A percentile compares a stretch with the other conserved stretches of the same genome.
Conservation (phyloP, 176 grass and related monocot genomes). For the Triticum monococcum region DNA sequence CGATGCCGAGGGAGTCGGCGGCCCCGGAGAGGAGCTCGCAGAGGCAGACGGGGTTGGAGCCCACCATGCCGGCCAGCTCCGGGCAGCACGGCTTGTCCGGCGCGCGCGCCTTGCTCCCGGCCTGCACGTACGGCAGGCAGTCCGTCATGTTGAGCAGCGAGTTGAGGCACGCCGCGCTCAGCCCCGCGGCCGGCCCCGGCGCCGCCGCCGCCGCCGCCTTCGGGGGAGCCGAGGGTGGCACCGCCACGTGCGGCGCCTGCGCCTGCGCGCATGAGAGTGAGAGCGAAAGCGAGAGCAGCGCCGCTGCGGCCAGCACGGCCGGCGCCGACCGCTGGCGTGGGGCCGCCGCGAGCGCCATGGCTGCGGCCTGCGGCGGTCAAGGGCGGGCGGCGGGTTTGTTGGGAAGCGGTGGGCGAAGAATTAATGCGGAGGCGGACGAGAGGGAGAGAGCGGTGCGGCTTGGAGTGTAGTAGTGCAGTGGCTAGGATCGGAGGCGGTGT, state of each 20-base stretch:
- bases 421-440: not conserved
- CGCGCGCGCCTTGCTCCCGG: conserved; percentile 50
- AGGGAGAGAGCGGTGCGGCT: not conserved
- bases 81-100: conserved; percentile 79
- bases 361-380: not conserved
- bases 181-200: conserved; percentile 18
- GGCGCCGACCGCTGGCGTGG: not conserved
- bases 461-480: not conserved
- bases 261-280: not conserved
- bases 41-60: conserved; percentile 73
- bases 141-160: conserved; percentile 71
- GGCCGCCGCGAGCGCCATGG: conserved; percentile 22
- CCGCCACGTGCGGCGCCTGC: not conserved
- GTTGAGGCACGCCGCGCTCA: conserved; percentile 45
- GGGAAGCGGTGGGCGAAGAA: not conserved
- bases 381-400: not conserved
- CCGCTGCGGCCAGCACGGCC: not conserved
- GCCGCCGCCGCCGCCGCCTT: conserved; percentile 17
- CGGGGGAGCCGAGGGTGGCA: not conserved
- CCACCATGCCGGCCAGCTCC: conserved; percentile 72
- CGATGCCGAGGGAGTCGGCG: conserved; percentile 68
- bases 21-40: conserved; percentile 81
- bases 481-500: not conserved
- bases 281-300: not conserved
- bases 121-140: conserved; percentile 74